phyloP scores from a whole-genome alignment of 139 green algal genomes.

The Chlamydomonas sphaeroides region DNA sequence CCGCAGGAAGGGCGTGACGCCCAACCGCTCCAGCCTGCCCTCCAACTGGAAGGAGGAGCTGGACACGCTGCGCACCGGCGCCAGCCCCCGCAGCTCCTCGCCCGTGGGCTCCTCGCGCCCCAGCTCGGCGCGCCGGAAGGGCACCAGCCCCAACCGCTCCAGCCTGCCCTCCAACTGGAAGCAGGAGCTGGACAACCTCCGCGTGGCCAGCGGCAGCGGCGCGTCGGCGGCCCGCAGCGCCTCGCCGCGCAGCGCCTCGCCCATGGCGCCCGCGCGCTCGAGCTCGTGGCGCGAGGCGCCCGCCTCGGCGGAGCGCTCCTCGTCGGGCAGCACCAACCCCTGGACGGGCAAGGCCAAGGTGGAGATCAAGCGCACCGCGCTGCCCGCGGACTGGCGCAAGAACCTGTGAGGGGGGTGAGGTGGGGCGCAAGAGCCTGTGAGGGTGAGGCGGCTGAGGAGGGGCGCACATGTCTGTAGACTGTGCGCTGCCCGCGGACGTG shows the following conservation, averaged over 20 bases:
- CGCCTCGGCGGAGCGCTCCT: neutral
- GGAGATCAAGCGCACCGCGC: constrained; percentile 40
- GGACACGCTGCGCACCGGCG: constrained; percentile 22
- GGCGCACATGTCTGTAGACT: no score
- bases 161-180: constrained; percentile 37
- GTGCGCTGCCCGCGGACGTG: no score
- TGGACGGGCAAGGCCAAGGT: constrained; percentile 37
- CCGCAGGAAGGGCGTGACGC: no score
- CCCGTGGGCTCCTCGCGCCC: no score
- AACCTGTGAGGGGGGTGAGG: no score
- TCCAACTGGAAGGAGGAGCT: constrained; percentile 39
- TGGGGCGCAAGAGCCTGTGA: no score
- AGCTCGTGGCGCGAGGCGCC: constrained; percentile 15
- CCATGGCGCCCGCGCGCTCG: no score
- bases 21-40: constrained; percentile 33
- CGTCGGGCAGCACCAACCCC: neutral
- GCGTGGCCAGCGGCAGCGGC: neutral
- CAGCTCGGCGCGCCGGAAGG: no score
- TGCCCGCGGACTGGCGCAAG: constrained; percentile 42
- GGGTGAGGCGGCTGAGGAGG: no score
- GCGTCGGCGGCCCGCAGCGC: no score
- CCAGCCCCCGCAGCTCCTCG: no score
- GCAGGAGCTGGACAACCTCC: constrained; percentile 36
- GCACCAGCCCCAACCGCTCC: constrained; percentile 37
- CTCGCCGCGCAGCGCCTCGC: no score